Evolutionary conservation across 495 filamentous ascomycete species (phyloP).

Genomic region (Astrothelium macrocarpum): DNA sequence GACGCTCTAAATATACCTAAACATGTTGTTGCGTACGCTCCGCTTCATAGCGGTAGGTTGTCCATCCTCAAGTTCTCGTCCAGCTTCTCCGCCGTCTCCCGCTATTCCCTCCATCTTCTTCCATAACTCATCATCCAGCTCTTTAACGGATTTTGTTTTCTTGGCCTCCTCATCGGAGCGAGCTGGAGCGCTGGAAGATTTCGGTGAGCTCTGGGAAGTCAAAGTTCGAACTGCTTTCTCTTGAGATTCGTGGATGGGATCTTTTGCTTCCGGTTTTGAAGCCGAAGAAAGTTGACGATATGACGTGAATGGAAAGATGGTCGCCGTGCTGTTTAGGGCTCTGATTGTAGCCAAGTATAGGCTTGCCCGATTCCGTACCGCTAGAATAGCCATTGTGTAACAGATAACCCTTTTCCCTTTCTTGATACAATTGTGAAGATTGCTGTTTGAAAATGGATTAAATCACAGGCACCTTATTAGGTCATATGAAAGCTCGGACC

Average conservation of each 20-base stretch:
- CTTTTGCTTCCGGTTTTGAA: background rate
- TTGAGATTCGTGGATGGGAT: background rate
- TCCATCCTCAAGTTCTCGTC: slow-evolving; percentile 71
- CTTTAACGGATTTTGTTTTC: slow-evolving; percentile 44
- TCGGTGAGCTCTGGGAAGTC: background rate
- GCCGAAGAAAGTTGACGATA: background rate
- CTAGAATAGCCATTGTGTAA: background rate
- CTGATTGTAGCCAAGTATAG: background rate
- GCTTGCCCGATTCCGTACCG: background rate
- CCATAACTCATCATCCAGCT: slow-evolving; percentile 60
- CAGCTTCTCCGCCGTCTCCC: slow-evolving; percentile 67
- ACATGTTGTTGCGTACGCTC: slow-evolving; percentile 71
- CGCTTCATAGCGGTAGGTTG: slow-evolving; percentile 68
- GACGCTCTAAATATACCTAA: slow-evolving; percentile 46
- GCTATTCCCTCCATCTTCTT: slow-evolving; percentile 57
- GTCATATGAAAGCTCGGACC: background rate
- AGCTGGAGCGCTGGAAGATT: background rate
- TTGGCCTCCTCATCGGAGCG: background rate
- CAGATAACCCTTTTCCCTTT: background rate
- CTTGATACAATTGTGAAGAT: background rate
- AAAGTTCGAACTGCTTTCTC: slow-evolving; percentile 5
- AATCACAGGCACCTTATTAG: background rate
- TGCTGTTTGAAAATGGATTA: background rate
- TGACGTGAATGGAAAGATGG: background rate
- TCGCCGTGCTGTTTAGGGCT: background rate